phyloP scores from a whole-genome alignment of 352 stramenopile genomes.

The Phytophthora palmivora region DNA sequence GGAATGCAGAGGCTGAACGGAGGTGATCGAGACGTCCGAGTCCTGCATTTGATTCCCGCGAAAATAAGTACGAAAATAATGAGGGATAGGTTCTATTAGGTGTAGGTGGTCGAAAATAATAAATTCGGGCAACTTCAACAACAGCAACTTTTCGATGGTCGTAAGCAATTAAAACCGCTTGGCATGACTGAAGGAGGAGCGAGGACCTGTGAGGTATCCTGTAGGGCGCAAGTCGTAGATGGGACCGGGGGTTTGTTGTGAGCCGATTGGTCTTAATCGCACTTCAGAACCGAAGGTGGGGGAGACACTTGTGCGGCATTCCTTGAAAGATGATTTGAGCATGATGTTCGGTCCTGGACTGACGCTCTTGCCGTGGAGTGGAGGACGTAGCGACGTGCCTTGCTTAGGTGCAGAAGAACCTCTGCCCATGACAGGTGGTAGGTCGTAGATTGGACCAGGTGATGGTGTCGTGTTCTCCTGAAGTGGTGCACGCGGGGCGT shows the following conservation, averaged over 20 bases:
- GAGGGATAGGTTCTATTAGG: too few species aligned
- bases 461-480: slow-evolving; percentile 68
- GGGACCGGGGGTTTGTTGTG: slow-evolving; percentile 51
- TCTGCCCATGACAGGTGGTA: slow-evolving; percentile 55
- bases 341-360: slow-evolving; percentile 70
- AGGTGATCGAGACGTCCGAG: slow-evolving; percentile 1
- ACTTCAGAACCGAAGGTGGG: slow-evolving; percentile 80
- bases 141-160: slow-evolving; percentile 19
- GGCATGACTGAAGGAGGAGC: slow-evolving; percentile 69
- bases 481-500: slow-evolving; percentile 53
- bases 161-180: slow-evolving; percentile 60
- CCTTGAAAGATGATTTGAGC: slow-evolving; percentile 62
- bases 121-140: slow-evolving; percentile 15
- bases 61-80: slow-evolving; percentile 17
- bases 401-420: slow-evolving; percentile 59
- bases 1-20: slow-evolving; percentile 9
- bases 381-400: slow-evolving; percentile 59
- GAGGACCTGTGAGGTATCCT: slow-evolving; percentile 62
- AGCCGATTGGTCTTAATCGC: slow-evolving; percentile 41
- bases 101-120: too few species aligned
- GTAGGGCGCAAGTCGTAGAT: slow-evolving; percentile 79
- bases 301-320: slow-evolving; percentile 52
- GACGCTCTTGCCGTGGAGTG: slow-evolving; percentile 61
- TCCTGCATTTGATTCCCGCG: background rate
- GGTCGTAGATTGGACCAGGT: slow-evolving; percentile 80